Evolutionary conservation across 2,329 filamentous ascomycete genomes (phyloP), one percentile per base, ranked within the genome.

Genomic region (Pseudopithomyces maydicus): DNA sequence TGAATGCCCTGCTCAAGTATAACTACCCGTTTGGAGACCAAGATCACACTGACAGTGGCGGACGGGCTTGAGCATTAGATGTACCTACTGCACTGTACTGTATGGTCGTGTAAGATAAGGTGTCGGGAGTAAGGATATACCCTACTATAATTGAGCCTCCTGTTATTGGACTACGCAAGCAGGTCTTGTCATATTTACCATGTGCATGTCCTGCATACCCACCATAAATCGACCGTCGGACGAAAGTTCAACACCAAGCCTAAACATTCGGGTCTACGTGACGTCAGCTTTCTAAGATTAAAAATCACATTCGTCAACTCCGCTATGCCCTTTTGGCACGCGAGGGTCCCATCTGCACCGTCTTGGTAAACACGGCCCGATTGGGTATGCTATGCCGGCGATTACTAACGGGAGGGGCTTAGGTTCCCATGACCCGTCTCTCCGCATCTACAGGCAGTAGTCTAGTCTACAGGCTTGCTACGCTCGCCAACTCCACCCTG

Each of bases 1-100:
- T 99, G 71, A 99, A 97, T 72, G 91, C 92, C 10, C 74, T 98
- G 69, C 79, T 99, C 66, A 99, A 99, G 79, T 99, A 98, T 74
- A 99, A 99, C 75, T 91, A 97, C 78, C 93, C 94, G 0, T 98
- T 98, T 81, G 95, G 95, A 0, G 89, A 76, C 45, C 73, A 75
- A 55, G 72, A 74, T 48, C 17, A 17, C 8, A 22, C 56, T 0
- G 70, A 58, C 3, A 32, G 32, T 23, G 48, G 38, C 15, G 48
- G 48, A 17, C 38, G 48, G 2, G 39, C 32, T n/a, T 46, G 22
- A 50, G 22, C n/a, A n/a, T n/a, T n/a, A 11, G 2, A 1, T 22
- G 17, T 29, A 19, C 1, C 2, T 15, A 1, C n/a, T 45, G 43
- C 26, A 29, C 19, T 15, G 29, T n/a, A n/a, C n/a, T 15, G 29